These are phyloP conservation scores for Hortaea sp. DNA, from an alignment of 2,329 filamentous ascomycete genomes.

Conservation along the genomic window DNA sequence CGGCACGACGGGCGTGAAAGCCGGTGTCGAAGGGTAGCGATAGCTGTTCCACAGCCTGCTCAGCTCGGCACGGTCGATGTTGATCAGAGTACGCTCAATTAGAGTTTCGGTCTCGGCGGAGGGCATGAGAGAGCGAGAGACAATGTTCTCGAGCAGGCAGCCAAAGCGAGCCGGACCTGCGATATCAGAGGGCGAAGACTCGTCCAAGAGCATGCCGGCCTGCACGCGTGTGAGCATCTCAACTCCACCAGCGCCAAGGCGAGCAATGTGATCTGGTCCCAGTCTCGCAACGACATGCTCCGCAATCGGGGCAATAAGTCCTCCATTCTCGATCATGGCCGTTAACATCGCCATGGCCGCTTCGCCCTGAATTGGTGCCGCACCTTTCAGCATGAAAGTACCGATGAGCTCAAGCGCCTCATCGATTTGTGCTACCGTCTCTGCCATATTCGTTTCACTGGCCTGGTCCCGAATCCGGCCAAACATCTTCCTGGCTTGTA, in stretches of 20 bases:
- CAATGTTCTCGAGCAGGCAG: slow-evolving; percentile 50
- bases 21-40: slow-evolving; percentile 37
- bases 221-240: slow-evolving; percentile 54
- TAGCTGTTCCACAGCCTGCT: slow-evolving; percentile 50
- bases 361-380: slow-evolving; percentile 41
- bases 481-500: slow-evolving; percentile 78
- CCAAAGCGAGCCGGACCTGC: slow-evolving; percentile 51
- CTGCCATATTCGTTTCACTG: slow-evolving; percentile 36
- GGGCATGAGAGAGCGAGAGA: slow-evolving; percentile 43
- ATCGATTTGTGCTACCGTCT: slow-evolving; percentile 70
- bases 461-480: slow-evolving; percentile 61
- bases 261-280: slow-evolving; percentile 48
- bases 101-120: slow-evolving; percentile 46
- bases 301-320: slow-evolving; percentile 48
- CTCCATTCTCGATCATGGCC: slow-evolving; percentile 57
- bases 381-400: slow-evolving; percentile 45
- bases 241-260: slow-evolving; percentile 44
- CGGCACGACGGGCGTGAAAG: slow-evolving; percentile 34
- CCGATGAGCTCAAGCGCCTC: slow-evolving; percentile 68
- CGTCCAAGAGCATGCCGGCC: slow-evolving; percentile 37
- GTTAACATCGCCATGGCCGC: slow-evolving; percentile 51
- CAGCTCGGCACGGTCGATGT: slow-evolving; percentile 40
- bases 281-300: slow-evolving; percentile 52
- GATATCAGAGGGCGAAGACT: slow-evolving; percentile 39
- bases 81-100: slow-evolving; percentile 48